Base-by-base conservation (phyloP, 805 yeast genomes). In the Candida nemodendra region DNA sequence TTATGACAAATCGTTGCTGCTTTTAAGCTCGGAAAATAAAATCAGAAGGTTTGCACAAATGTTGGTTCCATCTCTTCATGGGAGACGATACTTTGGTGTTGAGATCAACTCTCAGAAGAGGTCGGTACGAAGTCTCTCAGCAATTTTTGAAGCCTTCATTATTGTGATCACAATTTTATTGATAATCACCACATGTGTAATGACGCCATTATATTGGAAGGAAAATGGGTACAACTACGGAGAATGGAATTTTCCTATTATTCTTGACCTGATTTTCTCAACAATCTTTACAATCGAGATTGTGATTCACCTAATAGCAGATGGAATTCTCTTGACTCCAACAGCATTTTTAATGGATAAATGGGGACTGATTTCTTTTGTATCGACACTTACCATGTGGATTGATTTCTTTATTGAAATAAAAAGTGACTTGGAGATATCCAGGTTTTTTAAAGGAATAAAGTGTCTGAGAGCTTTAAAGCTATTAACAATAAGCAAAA, bases 381-480 rank as follows among this genome's bases (percentile, higher is more conserved):
- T 76, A 9, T 96, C 88, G 2, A 64, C 88, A 42, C 34, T 71
- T 1, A 75, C 95, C 0, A 65, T 89, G 48, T 84, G 93, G 91
- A 66, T 82, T 24, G 83, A 84, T 45, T 65, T 83, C 18, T 65
- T 81, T 41, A 82, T 88, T 1, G 71, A 69, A 28, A 42, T 78
- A 31, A 67, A 53, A 24, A 61, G 64, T 33, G 69, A 78, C 42
- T 79, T 76, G 4, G 65, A 69, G 12, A 54, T 79, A 3, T 74
- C 91, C 0, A 69, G 88, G 41, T 68, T 81, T 50, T 76, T 88
- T 14, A 71, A 88, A 39, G 95, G 93, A 0, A 59, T 87, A 42
- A 83, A 86, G 46, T 95, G 96, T 0, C 56, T 88, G 40, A 69
- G 96, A 54, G 95, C 95, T 0, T 63, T 88, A 41, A 72, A 95